Evolutionary conservation across 441 rosid species (phyloP).

Genomic region (Adansonia madagascariensis): DNA sequence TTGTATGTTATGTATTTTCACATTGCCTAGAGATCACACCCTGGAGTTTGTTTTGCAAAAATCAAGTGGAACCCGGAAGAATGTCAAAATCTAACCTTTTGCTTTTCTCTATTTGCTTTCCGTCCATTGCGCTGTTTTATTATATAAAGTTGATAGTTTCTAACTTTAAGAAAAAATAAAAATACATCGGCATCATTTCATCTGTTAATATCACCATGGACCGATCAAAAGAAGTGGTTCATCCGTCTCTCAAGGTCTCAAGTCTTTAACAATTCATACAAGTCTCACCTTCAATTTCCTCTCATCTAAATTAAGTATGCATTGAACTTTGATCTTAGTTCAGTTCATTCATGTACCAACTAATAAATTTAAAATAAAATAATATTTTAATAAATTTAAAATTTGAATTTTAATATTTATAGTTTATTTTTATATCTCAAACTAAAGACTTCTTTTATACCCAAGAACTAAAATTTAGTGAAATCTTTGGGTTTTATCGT

Average conservation of each 20-base stretch:
- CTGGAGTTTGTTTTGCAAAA: not conserved
- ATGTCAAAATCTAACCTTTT: not conserved
- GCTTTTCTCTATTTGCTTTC: not conserved
- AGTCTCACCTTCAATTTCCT: too few relatives aligned
- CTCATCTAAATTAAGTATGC: too few relatives aligned
- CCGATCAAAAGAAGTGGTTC: not conserved
- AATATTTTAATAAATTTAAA: too few relatives aligned
- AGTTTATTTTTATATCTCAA: too few relatives aligned
- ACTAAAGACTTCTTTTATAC: too few relatives aligned
- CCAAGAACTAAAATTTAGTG: too few relatives aligned
- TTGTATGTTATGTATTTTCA: too few relatives aligned
- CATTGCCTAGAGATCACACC: not conserved
- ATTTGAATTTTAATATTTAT: too few relatives aligned
- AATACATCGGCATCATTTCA: not conserved
- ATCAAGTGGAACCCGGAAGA: not conserved
- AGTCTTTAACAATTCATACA: too few relatives aligned
- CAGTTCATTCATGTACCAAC: too few relatives aligned
- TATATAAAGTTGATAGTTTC: not conserved
- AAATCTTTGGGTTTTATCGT: not conserved
- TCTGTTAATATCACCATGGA: not conserved
- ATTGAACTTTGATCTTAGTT: too few relatives aligned
- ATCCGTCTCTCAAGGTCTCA: not conserved
- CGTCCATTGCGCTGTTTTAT: not conserved
- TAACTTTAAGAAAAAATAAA: not conserved
- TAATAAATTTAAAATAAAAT: too few relatives aligned